A percentile compares a stretch with the other conserved stretches of the same genome.
These are phyloP conservation scores for Sporothrix curviconia DNA, from an alignment of 2,329 filamentous ascomycete species.

Conservation along the genomic window DNA sequence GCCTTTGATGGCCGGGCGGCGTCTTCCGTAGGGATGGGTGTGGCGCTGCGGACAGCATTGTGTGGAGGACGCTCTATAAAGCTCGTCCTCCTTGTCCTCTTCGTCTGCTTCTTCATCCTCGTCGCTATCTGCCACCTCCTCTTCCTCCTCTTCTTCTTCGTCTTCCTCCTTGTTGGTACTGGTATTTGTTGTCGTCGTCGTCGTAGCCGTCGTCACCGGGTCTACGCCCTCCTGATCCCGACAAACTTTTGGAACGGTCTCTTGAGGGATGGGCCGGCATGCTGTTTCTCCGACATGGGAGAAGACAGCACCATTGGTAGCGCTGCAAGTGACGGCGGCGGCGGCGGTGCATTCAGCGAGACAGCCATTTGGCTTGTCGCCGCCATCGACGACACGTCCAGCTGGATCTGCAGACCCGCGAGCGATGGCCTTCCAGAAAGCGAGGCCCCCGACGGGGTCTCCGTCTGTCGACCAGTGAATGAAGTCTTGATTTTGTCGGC, in stretches of 20 bases:
- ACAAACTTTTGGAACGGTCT: slow-evolving; percentile 1
- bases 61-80: not conserved
- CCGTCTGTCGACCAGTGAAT: not conserved
- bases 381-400: not conserved
- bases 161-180: not conserved
- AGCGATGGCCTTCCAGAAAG: not conserved
- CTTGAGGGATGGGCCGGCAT: slow-evolving; percentile 11
- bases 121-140: not conserved
- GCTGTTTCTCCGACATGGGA: slow-evolving; percentile 5
- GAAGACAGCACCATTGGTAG: not conserved
- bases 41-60: no score
- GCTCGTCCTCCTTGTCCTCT: not conserved
- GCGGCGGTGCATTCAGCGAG: no score
- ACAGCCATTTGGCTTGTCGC: no score
- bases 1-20: not conserved
- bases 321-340: no score
- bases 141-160: not conserved
- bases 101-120: not conserved
- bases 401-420: slow-evolving; percentile 1
- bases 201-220: not conserved
- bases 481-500: not conserved
- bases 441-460: not conserved
- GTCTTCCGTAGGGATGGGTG: not conserved
- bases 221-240: not conserved
- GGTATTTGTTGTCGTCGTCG: not conserved